Base-by-base conservation (phyloP, 176 grass and related monocot genomes). In the Aegilops sharonensis region DNA sequence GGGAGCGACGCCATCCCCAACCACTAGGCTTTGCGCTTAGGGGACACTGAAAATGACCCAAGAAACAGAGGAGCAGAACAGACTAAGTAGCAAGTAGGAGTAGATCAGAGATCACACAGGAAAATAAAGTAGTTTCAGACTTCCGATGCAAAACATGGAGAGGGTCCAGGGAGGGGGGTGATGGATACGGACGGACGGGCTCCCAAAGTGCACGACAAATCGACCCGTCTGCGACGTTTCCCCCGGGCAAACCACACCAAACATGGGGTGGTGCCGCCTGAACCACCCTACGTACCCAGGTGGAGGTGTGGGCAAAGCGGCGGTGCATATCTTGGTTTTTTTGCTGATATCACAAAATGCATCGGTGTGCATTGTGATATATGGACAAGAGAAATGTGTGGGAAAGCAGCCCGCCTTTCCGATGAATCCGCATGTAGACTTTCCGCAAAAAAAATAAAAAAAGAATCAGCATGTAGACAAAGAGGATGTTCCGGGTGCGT, bases 41-140 rank as follows among this genome's bases (percentile, higher is more conserved):
- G 77, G 85, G 79, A 79, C 91, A 88, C 61, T 50, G 91, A 91
- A 91, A 88, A 78, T 90, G 92, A 92, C 95, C 76, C 64, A 24
- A 85, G 35, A 34, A 68, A 60, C 18, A 40, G 43, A 81, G 10
- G 15, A 70, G 2, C 54, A 59, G 54, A 59, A 57, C 52, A 57
- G 54, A 59, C 18, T 20, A 59, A 59, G 54, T 8, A 21, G 54
- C 54, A 59, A 59, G 54, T 21, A 59, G 54, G 54, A 59, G 54
- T 2, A 21, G 54, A 59, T 59, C 1, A 56, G 5, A 56, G 15
- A 54, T 54, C 15, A 6, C 50, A 54, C 15, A 54, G 5, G 14
- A 17, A 54, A 6, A 0, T 21, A 69, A 80, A 75, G 50, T 14
- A 37, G 68, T 37, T 90, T 12, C 30, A 45, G 4, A 6, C 39